phyloP scores from a whole-genome alignment of 2,329 filamentous ascomycete species.

The Meredithiella fracta region DNA sequence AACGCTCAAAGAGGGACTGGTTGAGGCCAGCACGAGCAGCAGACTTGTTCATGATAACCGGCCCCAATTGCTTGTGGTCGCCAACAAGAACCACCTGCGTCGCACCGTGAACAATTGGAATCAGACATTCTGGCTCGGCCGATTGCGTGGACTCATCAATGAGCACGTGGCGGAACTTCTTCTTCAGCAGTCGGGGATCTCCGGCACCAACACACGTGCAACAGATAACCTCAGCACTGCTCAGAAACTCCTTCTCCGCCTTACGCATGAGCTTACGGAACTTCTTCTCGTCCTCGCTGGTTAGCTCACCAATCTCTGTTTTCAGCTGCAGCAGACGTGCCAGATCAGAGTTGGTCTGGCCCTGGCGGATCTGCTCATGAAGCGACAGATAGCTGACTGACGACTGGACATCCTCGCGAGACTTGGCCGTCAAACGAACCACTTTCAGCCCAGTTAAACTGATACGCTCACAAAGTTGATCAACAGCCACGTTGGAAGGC shows the following conservation, averaged over 20 bases:
- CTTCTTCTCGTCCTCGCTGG: constrained; percentile 94
- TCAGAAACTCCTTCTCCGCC: constrained; percentile 87
- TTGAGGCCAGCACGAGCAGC: constrained; percentile 94
- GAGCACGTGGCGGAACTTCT: constrained; percentile 95
- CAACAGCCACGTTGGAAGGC: constrained; percentile 94
- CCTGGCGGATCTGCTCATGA: constrained; percentile 94
- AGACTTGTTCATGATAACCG: constrained; percentile 99
- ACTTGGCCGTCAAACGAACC: constrained; percentile 95
- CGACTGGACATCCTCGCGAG: constrained; percentile 96
- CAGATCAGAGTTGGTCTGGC: constrained; percentile 87
- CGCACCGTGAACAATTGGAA: constrained; percentile 87
- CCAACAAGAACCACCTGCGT: constrained; percentile 98
- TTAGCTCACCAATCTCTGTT: constrained; percentile 75
- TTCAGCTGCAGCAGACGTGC: constrained; percentile 88
- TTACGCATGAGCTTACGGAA: constrained; percentile 89
- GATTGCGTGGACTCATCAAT: constrained; percentile 98
- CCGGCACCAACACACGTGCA: constrained; percentile 97
- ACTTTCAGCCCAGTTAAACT: constrained; percentile 91
- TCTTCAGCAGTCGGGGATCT: constrained; percentile 84
- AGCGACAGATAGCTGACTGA: constrained; percentile 88
- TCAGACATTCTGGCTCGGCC: constrained; percentile 97
- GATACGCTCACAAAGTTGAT: constrained; percentile 94
- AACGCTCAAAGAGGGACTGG: constrained; percentile 93
- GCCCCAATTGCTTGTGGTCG: constrained; percentile 93
- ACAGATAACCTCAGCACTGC: constrained; percentile 93